Evolutionary conservation across 331 rosid genomes (phyloP), one percentile per base, ranked within the genome.

Genomic region (Erythrophleum ivorense): DNA sequence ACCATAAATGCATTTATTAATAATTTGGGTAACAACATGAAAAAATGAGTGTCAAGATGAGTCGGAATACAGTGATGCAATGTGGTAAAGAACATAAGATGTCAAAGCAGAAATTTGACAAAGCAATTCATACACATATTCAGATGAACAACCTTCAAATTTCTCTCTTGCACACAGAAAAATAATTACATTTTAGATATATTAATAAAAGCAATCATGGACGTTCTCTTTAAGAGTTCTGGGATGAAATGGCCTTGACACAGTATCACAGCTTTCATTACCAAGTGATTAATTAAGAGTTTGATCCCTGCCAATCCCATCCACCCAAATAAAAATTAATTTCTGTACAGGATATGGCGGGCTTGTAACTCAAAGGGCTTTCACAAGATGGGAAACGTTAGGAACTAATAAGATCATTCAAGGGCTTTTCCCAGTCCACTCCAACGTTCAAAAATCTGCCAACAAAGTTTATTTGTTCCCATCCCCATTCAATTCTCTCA

Each of bases 1-100:
- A 24, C 50, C 31, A 71, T 19, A 73, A 40, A 67, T 77, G 82
- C 43, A 81, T 57, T 55, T 18, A 40, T 53, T 45, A 77, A 53
- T 43, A 49, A 71, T 75, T 48, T 49, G n/a, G n/a, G 29, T 29
- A 54, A 81, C 57, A 48, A 24, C 67, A 76, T 18, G 24, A 69
- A 60, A 62, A 75, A 40, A 53, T 50, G 29, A 70, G 18, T 36
- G 63, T 84, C 72, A 69, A 8, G 55, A 71, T 1, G 2, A 5
- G 74, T 45, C 55, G 11, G 21, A 45, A 45, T 11, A 74, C 12
- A 64, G 50, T 49, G 48, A 38, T 53, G 60, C 55, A 52, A 70
- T 46, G 71, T 65, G 34, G 46, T 31, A 16, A 78, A 77, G 11
- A 78, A 36, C 11, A 58, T 16, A 15, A 78, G 12, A 78, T 54